Evolutionary conservation across 2,329 filamentous ascomycete species (phyloP).

Genomic region (Epichloe uncinata): DNA sequence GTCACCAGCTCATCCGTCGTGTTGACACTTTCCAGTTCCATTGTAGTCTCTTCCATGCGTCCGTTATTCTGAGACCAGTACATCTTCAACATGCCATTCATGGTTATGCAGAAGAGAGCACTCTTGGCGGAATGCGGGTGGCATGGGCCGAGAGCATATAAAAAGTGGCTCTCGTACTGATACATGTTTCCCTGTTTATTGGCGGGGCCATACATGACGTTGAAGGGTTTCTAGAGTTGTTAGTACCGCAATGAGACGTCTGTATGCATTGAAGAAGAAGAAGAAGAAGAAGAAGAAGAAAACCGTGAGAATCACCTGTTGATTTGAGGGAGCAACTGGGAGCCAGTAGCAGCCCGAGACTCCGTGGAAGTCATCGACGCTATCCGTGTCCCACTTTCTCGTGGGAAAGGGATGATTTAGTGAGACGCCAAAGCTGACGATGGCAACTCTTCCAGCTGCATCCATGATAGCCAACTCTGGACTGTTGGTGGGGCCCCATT

Average conservation of each 20-base stretch:
- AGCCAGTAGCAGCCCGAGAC: slow-evolving; percentile 85
- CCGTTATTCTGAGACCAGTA: slow-evolving; percentile 64
- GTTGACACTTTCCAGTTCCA: slow-evolving; percentile 62
- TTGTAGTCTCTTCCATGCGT: slow-evolving; percentile 55
- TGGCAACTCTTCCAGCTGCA: slow-evolving; percentile 59
- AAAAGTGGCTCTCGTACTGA: slow-evolving; percentile 53
- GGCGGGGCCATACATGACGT: slow-evolving; percentile 45
- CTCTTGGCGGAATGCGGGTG: slow-evolving; percentile 61
- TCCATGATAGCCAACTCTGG: slow-evolving; percentile 79
- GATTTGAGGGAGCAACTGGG: slow-evolving; percentile 36
- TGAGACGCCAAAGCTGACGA: slow-evolving; percentile 57
- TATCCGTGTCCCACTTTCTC: slow-evolving; percentile 52
- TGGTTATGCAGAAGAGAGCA: slow-evolving; percentile 64
- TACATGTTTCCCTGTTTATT: slow-evolving; percentile 51
- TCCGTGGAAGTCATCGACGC: slow-evolving; percentile 59
- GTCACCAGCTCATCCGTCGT: slow-evolving; percentile 65
- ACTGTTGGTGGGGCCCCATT: slow-evolving; percentile 60
- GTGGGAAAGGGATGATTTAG: slow-evolving; percentile 57
- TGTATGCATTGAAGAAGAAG: background rate
- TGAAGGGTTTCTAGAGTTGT: slow-evolving; percentile 25
- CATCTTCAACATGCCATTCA: slow-evolving; percentile 59
- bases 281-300: background rate
- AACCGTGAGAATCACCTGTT: slow-evolving; percentile 18
- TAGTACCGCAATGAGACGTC: background rate
- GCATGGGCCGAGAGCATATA: slow-evolving; percentile 55